A percentile compares a stretch with the other conserved stretches of the same genome.
Conservation (phyloP, 441 rosid species). For the Erodium moschatum region DNA sequence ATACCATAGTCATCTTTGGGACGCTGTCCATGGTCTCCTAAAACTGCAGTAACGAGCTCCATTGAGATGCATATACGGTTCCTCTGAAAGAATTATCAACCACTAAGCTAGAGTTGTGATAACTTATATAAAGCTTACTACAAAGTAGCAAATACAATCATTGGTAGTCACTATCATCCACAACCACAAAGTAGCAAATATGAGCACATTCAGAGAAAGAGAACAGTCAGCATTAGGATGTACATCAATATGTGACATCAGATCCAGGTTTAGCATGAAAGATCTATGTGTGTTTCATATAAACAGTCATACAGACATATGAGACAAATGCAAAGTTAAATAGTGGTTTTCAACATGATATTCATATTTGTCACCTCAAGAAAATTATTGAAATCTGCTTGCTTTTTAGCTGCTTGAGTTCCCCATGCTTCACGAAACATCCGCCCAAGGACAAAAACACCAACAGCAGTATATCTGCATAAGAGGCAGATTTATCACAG, state of each 20-base stretch:
- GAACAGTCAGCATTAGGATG: neutral
- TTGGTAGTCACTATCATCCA: neutral
- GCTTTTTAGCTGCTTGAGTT: conserved; percentile 47
- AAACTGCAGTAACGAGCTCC: conserved; percentile 96
- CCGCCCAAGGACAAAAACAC: conserved; percentile 88
- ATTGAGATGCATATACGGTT: conserved; percentile 79
- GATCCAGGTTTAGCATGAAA: neutral
- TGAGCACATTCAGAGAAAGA: neutral
- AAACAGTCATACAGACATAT: neutral
- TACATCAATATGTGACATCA: neutral
- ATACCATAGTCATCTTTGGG: conserved; percentile 80
- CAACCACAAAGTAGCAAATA: neutral
- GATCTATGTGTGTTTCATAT: neutral
- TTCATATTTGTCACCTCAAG: conserved; percentile 53
- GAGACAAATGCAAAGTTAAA: neutral
- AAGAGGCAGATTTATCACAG: conserved; percentile 14
- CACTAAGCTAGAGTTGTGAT: neutral
- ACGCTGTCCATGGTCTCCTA: conserved; percentile 97
- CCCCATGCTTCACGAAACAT: conserved; percentile 95
- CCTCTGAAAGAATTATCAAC: conserved; percentile 35
- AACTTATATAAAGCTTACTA: neutral
- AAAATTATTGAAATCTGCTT: conserved; percentile 66
- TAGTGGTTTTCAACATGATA: conserved; percentile 15
- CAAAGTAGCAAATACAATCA: neutral
- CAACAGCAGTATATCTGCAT: conserved; percentile 86